phyloP scores from a whole-genome alignment of 2,329 filamentous ascomycete species.

The Fusarium sp. region DNA sequence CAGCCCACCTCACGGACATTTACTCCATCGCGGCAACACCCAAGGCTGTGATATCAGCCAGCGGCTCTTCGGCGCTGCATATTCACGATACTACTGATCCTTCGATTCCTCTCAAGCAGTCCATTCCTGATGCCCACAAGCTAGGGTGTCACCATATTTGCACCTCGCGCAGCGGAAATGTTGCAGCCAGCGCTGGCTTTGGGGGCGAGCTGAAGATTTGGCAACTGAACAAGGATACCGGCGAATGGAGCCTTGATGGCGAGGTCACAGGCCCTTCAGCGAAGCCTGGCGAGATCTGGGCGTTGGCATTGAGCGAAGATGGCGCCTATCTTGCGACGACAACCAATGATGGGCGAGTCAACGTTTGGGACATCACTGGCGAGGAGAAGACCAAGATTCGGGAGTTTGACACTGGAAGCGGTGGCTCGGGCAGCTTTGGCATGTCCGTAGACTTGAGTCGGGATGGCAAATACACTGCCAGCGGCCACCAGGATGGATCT shows the following conservation, averaged over 20 bases:
- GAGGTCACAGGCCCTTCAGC: constrained; percentile 59
- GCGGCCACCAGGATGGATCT: constrained; percentile 90
- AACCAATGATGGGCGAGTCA: constrained; percentile 87
- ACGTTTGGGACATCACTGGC: constrained; percentile 81
- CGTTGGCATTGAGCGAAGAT: constrained; percentile 84
- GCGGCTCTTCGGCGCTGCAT: constrained; percentile 84
- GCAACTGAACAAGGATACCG: constrained; percentile 68
- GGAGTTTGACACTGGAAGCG: constrained; percentile 82
- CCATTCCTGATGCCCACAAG: constrained; percentile 82
- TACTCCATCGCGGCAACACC: constrained; percentile 84
- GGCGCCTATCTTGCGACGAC: constrained; percentile 88
- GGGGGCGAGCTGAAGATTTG: constrained; percentile 90
- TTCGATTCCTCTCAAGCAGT: constrained; percentile 82
- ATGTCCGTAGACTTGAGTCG: constrained; percentile 83
- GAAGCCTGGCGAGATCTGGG: constrained; percentile 83
- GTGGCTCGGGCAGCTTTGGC: constrained; percentile 86
- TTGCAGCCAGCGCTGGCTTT: constrained; percentile 88
- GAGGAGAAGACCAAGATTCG: constrained; percentile 73
- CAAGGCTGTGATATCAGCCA: constrained; percentile 81
- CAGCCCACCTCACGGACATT: constrained; percentile 86
- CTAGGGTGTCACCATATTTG: constrained; percentile 93
- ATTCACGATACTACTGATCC: constrained; percentile 80
- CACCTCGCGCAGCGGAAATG: constrained; percentile 74
- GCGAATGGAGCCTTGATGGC: constrained; percentile 61
- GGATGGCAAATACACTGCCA: constrained; percentile 88